A percentile compares a stretch with the other conserved stretches of the same genome.
These are phyloP conservation scores for Silene noctiflora DNA, from an alignment of 179 eudicot species.

Conservation along the genomic window DNA sequence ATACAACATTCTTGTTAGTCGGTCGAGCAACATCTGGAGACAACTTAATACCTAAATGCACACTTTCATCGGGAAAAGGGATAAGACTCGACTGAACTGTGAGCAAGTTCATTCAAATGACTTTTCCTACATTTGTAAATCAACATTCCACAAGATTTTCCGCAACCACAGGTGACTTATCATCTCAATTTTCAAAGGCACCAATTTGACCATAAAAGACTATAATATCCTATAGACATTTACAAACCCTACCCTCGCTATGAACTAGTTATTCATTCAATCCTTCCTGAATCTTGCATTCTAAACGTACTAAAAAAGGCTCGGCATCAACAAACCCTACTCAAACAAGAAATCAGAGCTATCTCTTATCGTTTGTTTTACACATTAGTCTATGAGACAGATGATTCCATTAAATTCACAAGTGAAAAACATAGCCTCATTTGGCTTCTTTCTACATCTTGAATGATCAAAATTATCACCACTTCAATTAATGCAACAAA, in stretches of 20 bases:
- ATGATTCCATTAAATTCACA: background rate
- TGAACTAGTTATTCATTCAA: background rate
- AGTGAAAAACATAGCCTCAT: background rate
- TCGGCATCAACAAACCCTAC: background rate
- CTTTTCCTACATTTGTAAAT: background rate
- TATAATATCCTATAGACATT: background rate
- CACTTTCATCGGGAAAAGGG: too few species aligned
- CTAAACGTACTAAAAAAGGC: background rate
- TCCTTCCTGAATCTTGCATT: background rate
- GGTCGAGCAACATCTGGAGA: background rate
- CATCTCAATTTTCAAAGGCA: background rate
- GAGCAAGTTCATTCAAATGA: background rate
- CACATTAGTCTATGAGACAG: background rate
- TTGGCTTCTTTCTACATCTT: too few species aligned
- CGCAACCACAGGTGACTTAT: background rate
- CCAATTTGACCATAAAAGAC: background rate
- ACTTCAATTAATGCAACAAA: background rate
- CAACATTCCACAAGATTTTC: background rate
- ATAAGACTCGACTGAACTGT: background rate
- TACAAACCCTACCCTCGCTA: background rate
- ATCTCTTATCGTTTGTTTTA: background rate
- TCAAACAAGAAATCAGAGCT: constrained; percentile 8
- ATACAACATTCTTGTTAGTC: background rate
- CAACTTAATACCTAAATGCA: background rate
- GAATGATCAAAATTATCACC: background rate